Base-by-base conservation (phyloP, 208 protist genomes). In the Borovskyia barvae region DNA sequence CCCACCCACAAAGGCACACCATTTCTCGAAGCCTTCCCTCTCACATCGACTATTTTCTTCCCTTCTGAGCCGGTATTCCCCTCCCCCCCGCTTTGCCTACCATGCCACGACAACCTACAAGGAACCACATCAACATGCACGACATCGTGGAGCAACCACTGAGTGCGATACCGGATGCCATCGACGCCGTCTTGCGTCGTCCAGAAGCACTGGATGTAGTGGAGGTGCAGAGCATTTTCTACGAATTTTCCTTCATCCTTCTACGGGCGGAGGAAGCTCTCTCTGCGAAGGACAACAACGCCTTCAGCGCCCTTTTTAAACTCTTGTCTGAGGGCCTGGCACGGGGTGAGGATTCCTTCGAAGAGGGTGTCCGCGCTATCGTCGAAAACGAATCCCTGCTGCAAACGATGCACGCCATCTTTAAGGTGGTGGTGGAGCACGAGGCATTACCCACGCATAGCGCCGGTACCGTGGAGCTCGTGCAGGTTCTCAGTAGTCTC, bases 91-190 rank as follows among this genome's bases (percentile, higher is more conserved):
- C n/a, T n/a, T n/a, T n/a, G n/a, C 30, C 19, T 35, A 43, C 20
- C 46, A 90, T 93, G 82, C 73, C 73, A 19, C 82, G 75, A 5
- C 78, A 82, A 26, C 82, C 82, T 3, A 85, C 69, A 9, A 92
- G 85, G 55, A 93, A 93, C 50, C 77, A 77, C 67, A 89, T 95
- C 43, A 92, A 92, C 58, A 93, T 95, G 85, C 89, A 92, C 64
- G 90, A 95, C 59, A 91, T 95, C 49, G 69, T 95, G 17, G 76
- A 72, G 42, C 80, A 92, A 65, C 84, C 90, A 6, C 75, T 93
- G 36, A 78, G 61, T 7, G 82, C 82, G 30, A 70, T 94, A 9
- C 64, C 75, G 5, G 85, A 82, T 28, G 85, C 86, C 19, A 82
- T 96, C 29, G 80, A 91, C 41, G 84, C 90, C n/a, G 72, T 89